phyloP scores from a whole-genome alignment of 2,329 filamentous ascomycete genomes.

The Xylariaceae sp. region DNA sequence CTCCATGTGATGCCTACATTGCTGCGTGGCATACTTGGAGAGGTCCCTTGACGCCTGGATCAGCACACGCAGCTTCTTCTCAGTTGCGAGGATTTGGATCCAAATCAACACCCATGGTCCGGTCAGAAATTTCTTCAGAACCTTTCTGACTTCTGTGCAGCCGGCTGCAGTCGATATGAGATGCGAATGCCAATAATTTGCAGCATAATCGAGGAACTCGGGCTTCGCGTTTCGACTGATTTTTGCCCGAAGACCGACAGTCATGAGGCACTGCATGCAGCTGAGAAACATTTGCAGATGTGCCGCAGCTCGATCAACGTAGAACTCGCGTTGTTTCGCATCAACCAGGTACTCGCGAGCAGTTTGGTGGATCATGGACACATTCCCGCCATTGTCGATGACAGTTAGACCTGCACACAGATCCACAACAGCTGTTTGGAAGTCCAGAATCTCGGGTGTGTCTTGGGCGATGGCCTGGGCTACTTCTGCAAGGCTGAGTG shows the following conservation, averaged over 20 bases:
- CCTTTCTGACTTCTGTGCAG: slow-evolving; percentile 3
- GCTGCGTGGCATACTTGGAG: slow-evolving; percentile 10
- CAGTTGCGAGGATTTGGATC: slow-evolving; percentile 23
- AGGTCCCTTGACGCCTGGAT: slow-evolving; percentile 20
- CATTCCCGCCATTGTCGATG: slow-evolving; percentile 19
- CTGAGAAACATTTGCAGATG: slow-evolving; percentile 16
- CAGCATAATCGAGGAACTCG: slow-evolving; percentile 16
- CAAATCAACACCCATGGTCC: slow-evolving; percentile 22
- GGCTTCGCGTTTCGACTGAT: slow-evolving; percentile 4
- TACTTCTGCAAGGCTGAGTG: slow-evolving; percentile 17
- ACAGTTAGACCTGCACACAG: slow-evolving; percentile 25
- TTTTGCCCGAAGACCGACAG: slow-evolving; percentile 5
- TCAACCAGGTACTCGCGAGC: slow-evolving; percentile 26
- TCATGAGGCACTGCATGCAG: slow-evolving; percentile 14
- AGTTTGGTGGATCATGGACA: slow-evolving; percentile 28
- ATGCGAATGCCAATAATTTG: slow-evolving; percentile 20
- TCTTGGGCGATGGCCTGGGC: slow-evolving; percentile 14
- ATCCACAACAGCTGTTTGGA: slow-evolving; percentile 18
- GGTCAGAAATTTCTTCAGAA: slow-evolving; percentile 20
- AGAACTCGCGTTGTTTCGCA: slow-evolving; percentile 2
- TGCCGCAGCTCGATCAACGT: slow-evolving; percentile 7
- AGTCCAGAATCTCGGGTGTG: slow-evolving; percentile 13
- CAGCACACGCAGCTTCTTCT: slow-evolving; percentile 17
- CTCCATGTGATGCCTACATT: too few relatives aligned
- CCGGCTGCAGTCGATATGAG: slow-evolving; percentile 5